phyloP scores from a whole-genome alignment of 2,329 filamentous ascomycete species.

The Fusarium oligoseptatum region DNA sequence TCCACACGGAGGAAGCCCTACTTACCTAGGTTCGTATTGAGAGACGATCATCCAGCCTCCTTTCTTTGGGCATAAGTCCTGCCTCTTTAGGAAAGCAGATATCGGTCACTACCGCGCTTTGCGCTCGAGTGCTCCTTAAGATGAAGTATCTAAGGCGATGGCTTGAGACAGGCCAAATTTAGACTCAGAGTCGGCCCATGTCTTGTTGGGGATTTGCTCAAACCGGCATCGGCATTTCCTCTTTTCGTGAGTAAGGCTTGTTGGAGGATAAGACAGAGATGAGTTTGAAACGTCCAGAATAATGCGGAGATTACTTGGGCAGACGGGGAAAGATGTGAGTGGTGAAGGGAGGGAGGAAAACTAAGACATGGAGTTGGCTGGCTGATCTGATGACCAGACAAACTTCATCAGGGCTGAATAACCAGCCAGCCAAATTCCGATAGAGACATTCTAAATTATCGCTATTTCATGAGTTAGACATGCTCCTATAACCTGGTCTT shows the following conservation, averaged over 20 bases:
- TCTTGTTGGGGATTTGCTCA: not conserved
- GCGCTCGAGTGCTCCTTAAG: not conserved
- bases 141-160: not conserved
- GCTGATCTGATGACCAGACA: not conserved
- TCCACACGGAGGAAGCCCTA: not conserved
- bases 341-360: not conserved
- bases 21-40: not conserved
- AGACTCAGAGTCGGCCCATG: not conserved
- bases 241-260: not conserved
- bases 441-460: not conserved
- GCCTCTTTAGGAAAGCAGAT: not conserved
- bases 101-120: not conserved
- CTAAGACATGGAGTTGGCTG: constrained; percentile 1
- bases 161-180: not conserved
- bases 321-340: not conserved
- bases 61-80: not conserved
- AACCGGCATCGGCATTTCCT: not conserved
- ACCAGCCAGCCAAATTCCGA: not conserved
- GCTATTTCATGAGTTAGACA: not conserved
- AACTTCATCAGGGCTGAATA: not conserved
- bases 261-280: constrained; percentile 2
- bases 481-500: not conserved
- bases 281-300: not conserved
- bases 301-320: not conserved
- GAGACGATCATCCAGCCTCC: not conserved